Percentiles rank a stretch among this genome's conserved stretches.
These are phyloP conservation scores for Theobroma cacao DNA, from an alignment of 345 rosid species.

Conservation along the genomic window DNA sequence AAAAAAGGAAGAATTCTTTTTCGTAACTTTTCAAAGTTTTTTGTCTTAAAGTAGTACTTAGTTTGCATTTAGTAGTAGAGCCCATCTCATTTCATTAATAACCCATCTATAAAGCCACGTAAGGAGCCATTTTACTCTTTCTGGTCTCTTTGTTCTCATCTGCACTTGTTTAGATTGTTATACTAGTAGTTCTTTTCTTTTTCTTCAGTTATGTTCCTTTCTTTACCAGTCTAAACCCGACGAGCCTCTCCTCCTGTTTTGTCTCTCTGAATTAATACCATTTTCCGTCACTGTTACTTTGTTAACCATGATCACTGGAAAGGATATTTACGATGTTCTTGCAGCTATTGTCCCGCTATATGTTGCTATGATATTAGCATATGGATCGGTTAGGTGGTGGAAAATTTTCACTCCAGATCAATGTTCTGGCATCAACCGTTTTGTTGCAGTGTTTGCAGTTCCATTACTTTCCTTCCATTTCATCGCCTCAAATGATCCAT, in stretches of 20 bases:
- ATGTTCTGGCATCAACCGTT: constrained; percentile 85
- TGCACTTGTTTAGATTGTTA: not conserved
- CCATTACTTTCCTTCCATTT: constrained; percentile 84
- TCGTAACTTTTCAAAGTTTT: too few relatives aligned
- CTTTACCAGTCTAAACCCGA: not conserved
- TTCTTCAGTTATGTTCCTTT: not conserved
- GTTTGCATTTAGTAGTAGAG: not conserved
- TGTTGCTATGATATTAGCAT: constrained; percentile 82
- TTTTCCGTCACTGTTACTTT: not conserved
- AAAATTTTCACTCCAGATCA: constrained; percentile 83
- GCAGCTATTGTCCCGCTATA: constrained; percentile 81
- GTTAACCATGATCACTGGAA: constrained; percentile 62
- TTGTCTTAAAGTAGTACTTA: not conserved
- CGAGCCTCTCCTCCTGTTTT: not conserved
- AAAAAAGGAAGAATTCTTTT: too few relatives aligned
- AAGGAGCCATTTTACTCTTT: not conserved
- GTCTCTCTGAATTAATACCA: not conserved
- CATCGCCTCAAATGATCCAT: constrained; percentile 71
- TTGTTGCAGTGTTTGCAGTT: constrained; percentile 83
- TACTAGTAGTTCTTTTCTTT: not conserved
- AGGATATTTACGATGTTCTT: constrained; percentile 75
- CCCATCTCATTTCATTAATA: not conserved
- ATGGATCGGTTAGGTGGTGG: constrained; percentile 94
- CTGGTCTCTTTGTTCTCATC: not conserved
- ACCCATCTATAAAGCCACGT: not conserved